A percentile compares a stretch with the other conserved stretches of the same genome.
Conservation (phyloP, 129 eudicot species). For the Apium graveolens region DNA sequence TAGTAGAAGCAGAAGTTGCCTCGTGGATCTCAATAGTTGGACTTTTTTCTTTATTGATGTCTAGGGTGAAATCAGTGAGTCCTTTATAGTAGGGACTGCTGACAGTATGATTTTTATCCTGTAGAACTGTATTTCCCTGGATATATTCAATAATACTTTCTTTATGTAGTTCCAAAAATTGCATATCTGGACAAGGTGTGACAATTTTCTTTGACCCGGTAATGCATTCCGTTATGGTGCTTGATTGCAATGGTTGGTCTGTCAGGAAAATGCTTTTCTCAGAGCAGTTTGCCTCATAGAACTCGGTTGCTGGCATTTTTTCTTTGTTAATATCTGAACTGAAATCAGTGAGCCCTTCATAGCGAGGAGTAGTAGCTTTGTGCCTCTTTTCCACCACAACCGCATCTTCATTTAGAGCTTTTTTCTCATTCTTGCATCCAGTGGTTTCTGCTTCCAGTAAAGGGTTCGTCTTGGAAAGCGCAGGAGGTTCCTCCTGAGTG, state of each 20-base stretch:
- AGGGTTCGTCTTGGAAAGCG: not conserved
- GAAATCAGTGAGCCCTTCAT: constrained; percentile 2
- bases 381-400: constrained; percentile 12
- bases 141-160: not conserved
- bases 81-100: constrained; percentile 34
- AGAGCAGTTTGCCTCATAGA: constrained; percentile 14
- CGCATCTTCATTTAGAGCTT: not conserved
- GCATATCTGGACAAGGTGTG: not conserved
- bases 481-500: constrained; percentile 11
- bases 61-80: constrained; percentile 29
- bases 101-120: constrained; percentile 7
- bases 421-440: not conserved
- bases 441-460: not conserved
- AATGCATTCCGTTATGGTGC: not conserved
- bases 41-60: constrained; percentile 4
- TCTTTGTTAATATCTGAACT: not conserved
- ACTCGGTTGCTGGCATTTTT: not conserved
- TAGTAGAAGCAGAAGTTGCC: not conserved
- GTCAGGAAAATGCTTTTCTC: not conserved
- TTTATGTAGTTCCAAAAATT: not conserved
- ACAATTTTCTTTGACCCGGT: not conserved
- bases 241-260: not conserved
- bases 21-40: not conserved
- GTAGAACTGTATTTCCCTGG: constrained; percentile 7
- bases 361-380: constrained; percentile 19